Conservation (phyloP, 1,139 yeast genomes). For the Pichia sp. region DNA sequence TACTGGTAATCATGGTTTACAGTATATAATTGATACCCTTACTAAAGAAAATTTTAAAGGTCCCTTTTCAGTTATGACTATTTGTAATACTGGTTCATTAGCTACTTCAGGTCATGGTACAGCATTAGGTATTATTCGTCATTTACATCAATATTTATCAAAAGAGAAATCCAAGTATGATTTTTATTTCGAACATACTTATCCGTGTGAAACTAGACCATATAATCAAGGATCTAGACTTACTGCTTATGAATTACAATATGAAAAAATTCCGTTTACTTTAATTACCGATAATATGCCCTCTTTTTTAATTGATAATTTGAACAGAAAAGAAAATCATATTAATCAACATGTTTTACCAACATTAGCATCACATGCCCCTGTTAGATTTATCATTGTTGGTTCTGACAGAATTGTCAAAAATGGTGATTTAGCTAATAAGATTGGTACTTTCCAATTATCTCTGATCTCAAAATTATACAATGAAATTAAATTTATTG, state of each 20-base stretch:
- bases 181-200: constrained; percentile 51
- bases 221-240: constrained; percentile 94
- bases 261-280: constrained; percentile 82
- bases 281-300: constrained; percentile 91
- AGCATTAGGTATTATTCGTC: constrained; percentile 84
- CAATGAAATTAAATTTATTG: constrained; percentile 66
- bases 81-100: constrained; percentile 81
- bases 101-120: constrained; percentile 99
- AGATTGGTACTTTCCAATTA: constrained; percentile 92
- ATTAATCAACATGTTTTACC: constrained; percentile 13
- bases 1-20: constrained; percentile 77
- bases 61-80: constrained; percentile 75
- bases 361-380: constrained; percentile 37
- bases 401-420: constrained; percentile 95
- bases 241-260: constrained; percentile 83
- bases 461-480: constrained; percentile 57
- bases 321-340: constrained; percentile 22
- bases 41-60: constrained; percentile 48
- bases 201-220: constrained; percentile 91
- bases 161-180: constrained; percentile 30
- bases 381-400: constrained; percentile 81
- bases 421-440: constrained; percentile 94
- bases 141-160: constrained; percentile 39
- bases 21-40: constrained; percentile 51
- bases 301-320: constrained; percentile 53